These are phyloP conservation scores for Echinochloa phyllopogon DNA, from an alignment of 176 grass and related monocot genomes.

Conservation along the genomic window DNA sequence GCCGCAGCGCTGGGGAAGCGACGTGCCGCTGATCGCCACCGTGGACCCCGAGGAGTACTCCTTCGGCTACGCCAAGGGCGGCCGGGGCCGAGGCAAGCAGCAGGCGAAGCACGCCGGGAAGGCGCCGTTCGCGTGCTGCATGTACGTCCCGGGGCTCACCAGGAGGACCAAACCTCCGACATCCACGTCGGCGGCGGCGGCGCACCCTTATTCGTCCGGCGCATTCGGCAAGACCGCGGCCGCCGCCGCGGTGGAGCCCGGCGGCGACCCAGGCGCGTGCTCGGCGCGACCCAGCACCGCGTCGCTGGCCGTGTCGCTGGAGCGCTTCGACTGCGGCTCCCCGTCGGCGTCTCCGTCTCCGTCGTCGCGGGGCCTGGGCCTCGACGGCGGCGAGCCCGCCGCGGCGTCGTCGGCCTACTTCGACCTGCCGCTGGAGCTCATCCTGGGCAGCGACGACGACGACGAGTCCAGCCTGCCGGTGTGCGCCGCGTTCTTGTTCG, in stretches of 20 bases:
- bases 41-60: conserved; percentile 37
- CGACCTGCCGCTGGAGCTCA: conserved; percentile 83
- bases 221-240: background rate
- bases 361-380: conserved; percentile 19
- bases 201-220: background rate
- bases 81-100: conserved; percentile 15
- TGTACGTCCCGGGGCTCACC: conserved; percentile 63
- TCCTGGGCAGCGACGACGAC: conserved; percentile 45
- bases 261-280: background rate
- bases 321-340: conserved; percentile 64
- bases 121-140: conserved; percentile 66
- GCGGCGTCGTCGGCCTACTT: conserved; percentile 41
- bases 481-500: conserved; percentile 76
- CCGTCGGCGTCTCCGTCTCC: conserved; percentile 52
- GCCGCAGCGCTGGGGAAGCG: conserved; percentile 50
- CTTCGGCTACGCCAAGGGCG: conserved; percentile 6
- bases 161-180: conserved; percentile 48
- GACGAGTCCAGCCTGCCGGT: conserved; percentile 57
- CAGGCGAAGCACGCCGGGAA: background rate
- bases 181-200: background rate
- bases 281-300: conserved; percentile 44
- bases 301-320: conserved; percentile 64
- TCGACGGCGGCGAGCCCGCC: conserved; percentile 24
- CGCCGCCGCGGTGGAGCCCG: conserved; percentile 5
- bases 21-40: conserved; percentile 45